Base-by-base conservation (phyloP, 2,329 filamentous ascomycete species). In the Claviceps sp. region DNA sequence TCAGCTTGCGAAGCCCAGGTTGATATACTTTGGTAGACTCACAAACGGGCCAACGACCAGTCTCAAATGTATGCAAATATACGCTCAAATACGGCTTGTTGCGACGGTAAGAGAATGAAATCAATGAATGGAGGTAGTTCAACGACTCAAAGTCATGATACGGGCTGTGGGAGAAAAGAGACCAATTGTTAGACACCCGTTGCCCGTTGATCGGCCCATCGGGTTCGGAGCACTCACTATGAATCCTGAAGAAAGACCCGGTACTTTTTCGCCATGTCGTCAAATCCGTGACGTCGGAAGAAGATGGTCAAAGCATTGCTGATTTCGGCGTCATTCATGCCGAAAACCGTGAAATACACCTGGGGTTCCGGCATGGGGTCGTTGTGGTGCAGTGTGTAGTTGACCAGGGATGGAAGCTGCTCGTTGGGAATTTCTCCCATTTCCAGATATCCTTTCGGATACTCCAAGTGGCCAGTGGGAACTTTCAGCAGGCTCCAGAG, bases 51-150 rank as follows among this genome's bases (percentile, higher is more conserved):
- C 47, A 49, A 14, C 5, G 16, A 17, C 47, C 47, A 14, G 14
- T 49, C 22, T 50, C 48, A 26, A 50, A 50, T 8, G 48, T 37
- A 14, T 50, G 48, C n/a, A 50, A n/a, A 11, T 50, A 50, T 11
- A 39, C 48, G 19, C 48, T 44, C 11, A 50, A 10, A 24, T 50
- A 50, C n/a, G 41, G 48, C 30, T 50, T 50, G n/a, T 50, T 37
- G 2, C 13, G 11, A 11, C 41, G 24, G 41, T 50, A 50, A 4
- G 48, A 50, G n/a, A 50, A 50, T 0, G 48, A 44, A 6, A 50
- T 17, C 2, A 17, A 50, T 24, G 48, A n/a, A 13, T 50, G 48
- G 2, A 50, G 40, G 19, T 44, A 38, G 17, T 38, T 50, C 8
- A 44, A 11, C 16, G 40, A 22, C 24, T 50, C 26, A 19, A 37